Percentiles rank a stretch among this genome's conserved stretches.
Conservation (phyloP, 805 yeast genomes). For the Kodamaea neixiangensis region DNA sequence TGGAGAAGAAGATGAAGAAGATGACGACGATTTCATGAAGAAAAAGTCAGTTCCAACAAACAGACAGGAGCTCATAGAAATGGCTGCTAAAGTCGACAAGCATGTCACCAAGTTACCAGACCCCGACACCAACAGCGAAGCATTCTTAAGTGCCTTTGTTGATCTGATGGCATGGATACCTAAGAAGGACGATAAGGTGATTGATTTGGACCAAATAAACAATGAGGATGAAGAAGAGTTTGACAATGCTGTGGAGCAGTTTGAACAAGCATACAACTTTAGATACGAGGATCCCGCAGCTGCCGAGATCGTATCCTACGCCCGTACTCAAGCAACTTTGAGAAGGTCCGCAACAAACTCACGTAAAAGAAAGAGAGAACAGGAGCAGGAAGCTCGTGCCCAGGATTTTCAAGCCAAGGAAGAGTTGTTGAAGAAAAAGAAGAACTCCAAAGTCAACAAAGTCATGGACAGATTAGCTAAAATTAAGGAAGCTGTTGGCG, state of each 20-base stretch:
- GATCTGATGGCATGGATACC: constrained; percentile 90
- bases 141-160: constrained; percentile 72
- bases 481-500: constrained; percentile 70
- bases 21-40: constrained; percentile 52
- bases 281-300: constrained; percentile 91
- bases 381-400: constrained; percentile 54
- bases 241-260: constrained; percentile 87
- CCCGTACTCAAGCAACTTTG: constrained; percentile 90
- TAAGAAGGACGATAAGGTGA: constrained; percentile 57
- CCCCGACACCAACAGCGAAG: constrained; percentile 55
- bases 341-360: constrained; percentile 70
- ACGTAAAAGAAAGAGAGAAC: constrained; percentile 82
- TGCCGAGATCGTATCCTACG: constrained; percentile 90
- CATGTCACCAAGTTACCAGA: constrained; percentile 55
- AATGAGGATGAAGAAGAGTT: constrained; percentile 77
- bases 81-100: constrained; percentile 19
- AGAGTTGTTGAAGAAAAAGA: constrained; percentile 66
- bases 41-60: constrained; percentile 46
- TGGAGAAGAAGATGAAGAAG: constrained; percentile 41
- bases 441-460: constrained; percentile 72
- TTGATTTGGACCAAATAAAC: constrained; percentile 51
- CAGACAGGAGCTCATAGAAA: constrained; percentile 8
- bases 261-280: constrained; percentile 92
- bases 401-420: constrained; percentile 57
- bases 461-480: constrained; percentile 69